phyloP scores from a whole-genome alignment of 208 protist genomes.

The Trypanosoma cruzi region DNA sequence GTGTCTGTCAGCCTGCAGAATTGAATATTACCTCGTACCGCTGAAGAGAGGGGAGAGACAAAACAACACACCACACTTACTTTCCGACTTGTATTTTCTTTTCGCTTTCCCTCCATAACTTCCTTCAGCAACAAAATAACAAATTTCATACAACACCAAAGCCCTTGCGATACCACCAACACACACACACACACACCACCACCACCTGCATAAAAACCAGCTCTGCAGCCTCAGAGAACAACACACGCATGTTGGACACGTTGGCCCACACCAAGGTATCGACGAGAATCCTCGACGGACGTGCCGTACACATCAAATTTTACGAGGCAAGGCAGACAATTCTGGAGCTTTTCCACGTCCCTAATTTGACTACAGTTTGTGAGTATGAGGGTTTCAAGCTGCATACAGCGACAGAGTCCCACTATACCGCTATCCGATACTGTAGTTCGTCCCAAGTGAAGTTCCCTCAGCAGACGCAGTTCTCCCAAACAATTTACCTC shows the following conservation, averaged over 20 bases:
- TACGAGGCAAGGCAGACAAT: slow-evolving; percentile 48
- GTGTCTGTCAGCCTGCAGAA: too few relatives aligned
- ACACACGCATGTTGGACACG: slow-evolving; percentile 55
- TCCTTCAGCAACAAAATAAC: background rate
- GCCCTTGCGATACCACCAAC: too few relatives aligned
- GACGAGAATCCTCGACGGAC: slow-evolving; percentile 45
- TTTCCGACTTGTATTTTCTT: background rate
- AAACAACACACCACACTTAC: too few relatives aligned
- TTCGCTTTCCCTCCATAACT: background rate
- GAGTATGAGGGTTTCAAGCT: slow-evolving; percentile 60
- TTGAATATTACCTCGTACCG: too few relatives aligned
- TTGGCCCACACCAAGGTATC: slow-evolving; percentile 42
- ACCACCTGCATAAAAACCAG: background rate
- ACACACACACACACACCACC: too few relatives aligned
- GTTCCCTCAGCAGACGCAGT: slow-evolving; percentile 46
- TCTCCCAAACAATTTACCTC: slow-evolving; percentile 57
- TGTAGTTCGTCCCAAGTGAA: slow-evolving; percentile 56
- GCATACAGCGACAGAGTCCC: slow-evolving; percentile 43
- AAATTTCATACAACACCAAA: background rate
- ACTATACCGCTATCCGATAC: slow-evolving; percentile 53
- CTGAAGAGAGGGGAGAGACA: too few relatives aligned
- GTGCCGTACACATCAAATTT: slow-evolving; percentile 84
- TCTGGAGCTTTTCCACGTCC: slow-evolving; percentile 44
- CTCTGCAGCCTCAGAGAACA: slow-evolving; percentile 40
- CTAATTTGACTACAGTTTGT: slow-evolving; percentile 65